Evolutionary conservation across 2,329 filamentous ascomycete species (phyloP).

Genomic region (Colletotrichum tofieldiae): DNA sequence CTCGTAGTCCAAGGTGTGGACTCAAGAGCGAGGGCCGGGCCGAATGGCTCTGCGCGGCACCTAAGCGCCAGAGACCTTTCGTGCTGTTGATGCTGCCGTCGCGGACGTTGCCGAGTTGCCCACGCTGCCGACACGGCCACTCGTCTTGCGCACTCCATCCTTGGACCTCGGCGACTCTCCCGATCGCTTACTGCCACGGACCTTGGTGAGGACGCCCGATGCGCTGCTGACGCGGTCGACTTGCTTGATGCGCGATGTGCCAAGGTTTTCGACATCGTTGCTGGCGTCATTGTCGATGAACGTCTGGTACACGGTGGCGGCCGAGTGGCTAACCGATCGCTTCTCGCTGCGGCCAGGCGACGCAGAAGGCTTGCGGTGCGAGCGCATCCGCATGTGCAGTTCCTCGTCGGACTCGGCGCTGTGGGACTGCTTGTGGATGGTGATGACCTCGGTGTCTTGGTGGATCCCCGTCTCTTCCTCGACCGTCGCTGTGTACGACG

Average conservation of each 20-base stretch:
- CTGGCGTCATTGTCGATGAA: conserved; percentile 76
- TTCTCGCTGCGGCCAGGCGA: conserved; percentile 75
- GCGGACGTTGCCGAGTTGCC: conserved; percentile 59
- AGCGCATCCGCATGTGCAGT: conserved; percentile 81
- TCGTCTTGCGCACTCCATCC: conserved; percentile 76
- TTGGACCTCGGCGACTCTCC: conserved; percentile 67
- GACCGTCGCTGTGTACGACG: conserved; percentile 59
- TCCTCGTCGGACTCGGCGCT: conserved; percentile 86
- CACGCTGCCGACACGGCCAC: conserved; percentile 75
- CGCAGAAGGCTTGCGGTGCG: conserved; percentile 75
- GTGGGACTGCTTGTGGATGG: conserved; percentile 73
- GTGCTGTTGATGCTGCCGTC: conserved; percentile 60
- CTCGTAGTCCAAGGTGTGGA: conserved; percentile 24
- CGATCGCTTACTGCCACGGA: conserved; percentile 73
- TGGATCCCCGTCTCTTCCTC: conserved; percentile 69
- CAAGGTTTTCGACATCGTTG: conserved; percentile 81
- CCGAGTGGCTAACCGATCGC: conserved; percentile 83
- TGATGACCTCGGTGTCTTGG: conserved; percentile 73
- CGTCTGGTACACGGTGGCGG: conserved; percentile 76
- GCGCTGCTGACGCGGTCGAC: conserved; percentile 68
- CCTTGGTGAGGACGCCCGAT: conserved; percentile 74
- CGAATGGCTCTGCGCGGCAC: conserved; percentile 45
- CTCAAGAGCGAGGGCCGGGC: conserved; percentile 24
- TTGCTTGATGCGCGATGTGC: conserved; percentile 71
- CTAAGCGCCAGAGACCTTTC: conserved; percentile 69